phyloP scores from a whole-genome alignment of 2,329 filamentous ascomycete species.

The Bretziella fagacearum region DNA sequence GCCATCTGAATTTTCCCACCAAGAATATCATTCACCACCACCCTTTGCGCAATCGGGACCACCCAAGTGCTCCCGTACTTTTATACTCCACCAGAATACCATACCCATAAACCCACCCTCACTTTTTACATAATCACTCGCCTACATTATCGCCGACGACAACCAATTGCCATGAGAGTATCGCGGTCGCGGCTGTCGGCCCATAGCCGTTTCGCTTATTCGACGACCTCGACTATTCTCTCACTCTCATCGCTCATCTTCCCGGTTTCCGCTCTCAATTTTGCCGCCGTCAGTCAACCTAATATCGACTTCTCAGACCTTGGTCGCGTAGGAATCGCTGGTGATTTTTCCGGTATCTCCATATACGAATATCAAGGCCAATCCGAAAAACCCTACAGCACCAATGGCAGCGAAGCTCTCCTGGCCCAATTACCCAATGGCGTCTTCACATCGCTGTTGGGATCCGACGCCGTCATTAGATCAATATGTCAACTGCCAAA shows the following conservation, averaged over 20 bases:
- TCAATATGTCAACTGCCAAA: slow-evolving; percentile 62
- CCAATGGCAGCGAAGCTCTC: slow-evolving; percentile 67
- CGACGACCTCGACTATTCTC: slow-evolving; percentile 6
- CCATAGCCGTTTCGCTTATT: slow-evolving; percentile 5
- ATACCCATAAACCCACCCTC: neutral
- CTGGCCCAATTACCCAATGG: slow-evolving; percentile 74
- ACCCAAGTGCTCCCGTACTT: neutral
- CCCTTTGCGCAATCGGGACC: neutral
- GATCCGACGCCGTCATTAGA: slow-evolving; percentile 69
- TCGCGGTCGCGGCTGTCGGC: slow-evolving; percentile 12
- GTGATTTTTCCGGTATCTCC: slow-evolving; percentile 83
- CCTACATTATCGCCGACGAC: slow-evolving; percentile 2
- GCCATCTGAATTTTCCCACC: slow-evolving; percentile 11
- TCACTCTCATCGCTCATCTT: slow-evolving; percentile 13
- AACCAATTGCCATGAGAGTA: slow-evolving; percentile 10
- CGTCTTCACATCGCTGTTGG: slow-evolving; percentile 54
- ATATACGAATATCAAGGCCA: slow-evolving; percentile 77
- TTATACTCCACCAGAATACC: neutral
- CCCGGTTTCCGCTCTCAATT: slow-evolving; percentile 31
- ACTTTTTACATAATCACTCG: neutral
- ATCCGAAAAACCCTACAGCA: slow-evolving; percentile 45
- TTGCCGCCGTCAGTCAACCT: slow-evolving; percentile 45
- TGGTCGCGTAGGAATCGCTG: slow-evolving; percentile 69
- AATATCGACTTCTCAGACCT: slow-evolving; percentile 65
- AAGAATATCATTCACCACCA: slow-evolving; percentile 1